Base-by-base conservation (phyloP, 163 green algal species). In the Chloromonas sp. region DNA sequence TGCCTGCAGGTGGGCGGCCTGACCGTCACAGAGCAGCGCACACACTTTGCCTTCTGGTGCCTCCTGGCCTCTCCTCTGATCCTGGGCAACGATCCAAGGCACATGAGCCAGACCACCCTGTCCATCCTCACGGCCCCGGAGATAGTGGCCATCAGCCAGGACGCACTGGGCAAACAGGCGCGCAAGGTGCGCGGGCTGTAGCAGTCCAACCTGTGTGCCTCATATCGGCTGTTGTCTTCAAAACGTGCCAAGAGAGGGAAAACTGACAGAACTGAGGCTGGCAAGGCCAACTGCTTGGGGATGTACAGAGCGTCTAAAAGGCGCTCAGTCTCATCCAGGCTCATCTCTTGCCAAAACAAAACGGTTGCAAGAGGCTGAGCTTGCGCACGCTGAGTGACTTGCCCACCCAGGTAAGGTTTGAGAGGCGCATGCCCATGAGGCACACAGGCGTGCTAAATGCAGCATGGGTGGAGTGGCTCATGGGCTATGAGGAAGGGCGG, bases 21-120 rank as follows among this genome's bases (percentile, higher is more conserved):
- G 77, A 93, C 85, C 0, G 2, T 88, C 14, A 89, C 91, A 8
- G 93, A 97, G 86, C 88, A 96, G 80, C 87, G 90, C 3, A 87
- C 87, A 0, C 91, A 96, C 83, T 97, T 97, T 89, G 89, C 90
- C 1, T 88, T 97, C 82, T 97, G 94, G 94, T 92, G 89, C 59
- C 90, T 97, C 70, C 91, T 97, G 84, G 93, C 94, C 84, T 89
- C 92, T 14, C 94, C 94, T 3, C 92, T 97, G 1, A 91, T 97
- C 60, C 90, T 96, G n/a, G 92, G 93, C 61, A 92, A 93, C 78
- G 92, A 96, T 84, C 87, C 96, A 77, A 85, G 90, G 1, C 62
- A 82, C 78, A 90, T 95, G 83, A 90, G 66, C 78, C 81, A 82
- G 70, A 71, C 85, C 81, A 84, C 81, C 14, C 66, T 84, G 81